Percentiles rank a stretch among this genome's conserved stretches.
phyloP scores from a whole-genome alignment of 768 basidiomycete genomes.

The Lactifluus pinguis region DNA sequence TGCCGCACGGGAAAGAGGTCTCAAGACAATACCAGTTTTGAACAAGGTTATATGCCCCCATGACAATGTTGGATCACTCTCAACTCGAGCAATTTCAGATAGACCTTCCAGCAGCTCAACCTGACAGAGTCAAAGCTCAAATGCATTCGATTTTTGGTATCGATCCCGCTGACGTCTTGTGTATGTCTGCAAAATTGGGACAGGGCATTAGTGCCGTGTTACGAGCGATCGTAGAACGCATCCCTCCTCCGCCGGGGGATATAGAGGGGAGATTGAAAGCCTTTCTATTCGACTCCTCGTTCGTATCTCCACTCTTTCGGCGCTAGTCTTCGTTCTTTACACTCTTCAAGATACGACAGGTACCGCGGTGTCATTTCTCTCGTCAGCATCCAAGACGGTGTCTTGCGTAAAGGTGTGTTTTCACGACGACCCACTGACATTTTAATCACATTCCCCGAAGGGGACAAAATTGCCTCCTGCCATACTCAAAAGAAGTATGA shows the following conservation, averaged over 20 bases:
- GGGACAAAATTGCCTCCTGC: constrained; percentile 83
- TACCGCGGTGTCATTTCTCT: constrained; percentile 95
- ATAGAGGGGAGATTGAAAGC: constrained; percentile 58
- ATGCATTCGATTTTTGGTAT: constrained; percentile 79
- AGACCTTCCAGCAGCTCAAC: constrained; percentile 85
- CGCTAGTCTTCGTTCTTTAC: constrained; percentile 12
- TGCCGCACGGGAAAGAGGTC: constrained; percentile 68
- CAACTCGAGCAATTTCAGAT: constrained; percentile 42
- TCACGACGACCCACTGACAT: not conserved
- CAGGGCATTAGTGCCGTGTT: constrained; percentile 71
- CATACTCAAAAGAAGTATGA: constrained; percentile 86
- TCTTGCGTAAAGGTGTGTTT: constrained; percentile 64
- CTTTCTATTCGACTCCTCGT: constrained; percentile 91
- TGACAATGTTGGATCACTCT: not conserved
- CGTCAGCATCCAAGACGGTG: constrained; percentile 71
- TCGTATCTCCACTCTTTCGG: constrained; percentile 24
- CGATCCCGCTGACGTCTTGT: constrained; percentile 61
- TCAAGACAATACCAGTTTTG: constrained; percentile 81
- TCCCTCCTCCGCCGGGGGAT: constrained; percentile 69
- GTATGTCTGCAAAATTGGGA: constrained; percentile 91
- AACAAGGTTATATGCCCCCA: constrained; percentile 58
- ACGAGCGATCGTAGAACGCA: constrained; percentile 67
- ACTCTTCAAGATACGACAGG: constrained; percentile 66
- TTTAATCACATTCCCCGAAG: constrained; percentile 31
- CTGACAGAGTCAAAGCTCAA: constrained; percentile 69